Base-by-base conservation (phyloP, 768 basidiomycete species). In the Kwoniella sp. region DNA sequence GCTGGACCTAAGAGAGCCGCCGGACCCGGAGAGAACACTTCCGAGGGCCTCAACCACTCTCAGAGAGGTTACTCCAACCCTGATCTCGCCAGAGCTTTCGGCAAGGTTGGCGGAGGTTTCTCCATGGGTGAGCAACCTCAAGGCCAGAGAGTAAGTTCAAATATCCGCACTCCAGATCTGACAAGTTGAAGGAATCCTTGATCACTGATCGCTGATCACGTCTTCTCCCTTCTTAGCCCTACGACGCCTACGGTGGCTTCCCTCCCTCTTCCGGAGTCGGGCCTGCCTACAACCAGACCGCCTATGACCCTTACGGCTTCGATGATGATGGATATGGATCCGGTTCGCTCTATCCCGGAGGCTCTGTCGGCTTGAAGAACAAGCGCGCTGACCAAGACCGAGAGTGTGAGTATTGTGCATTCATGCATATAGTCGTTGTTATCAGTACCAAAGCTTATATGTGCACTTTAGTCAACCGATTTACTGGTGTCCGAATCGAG, bases 401-500 rank as follows among this genome's bases (percentile, higher is more conserved):
- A 71, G 88, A 91, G 84, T 92, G 85, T 88, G 77, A 74, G 83
- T 76, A 33, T 48, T 17, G 5, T 13, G 6, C 37, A 46, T 6
- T 33, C 33, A 12, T 6, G 33, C 33, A 13, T 33, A 6, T 33
- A 33, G n/a, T n/a, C n/a, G n/a, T n/a, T n/a, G n/a, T n/a, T n/a
- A n/a, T n/a, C n/a, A n/a, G n/a, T n/a, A n/a, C n/a, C n/a, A n/a
- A n/a, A n/a, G n/a, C n/a, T n/a, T n/a, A n/a, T n/a, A n/a, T n/a
- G n/a, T n/a, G n/a, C n/a, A 30, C 56, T 49, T 0, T 58, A 93
- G 93, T 94, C 81, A 99, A 99, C 82, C 89, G 96, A 5, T 99
- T 97, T 78, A 89, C 95, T 29, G 95, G 95, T 7, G 94, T 92
- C 29, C 88, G 93, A 47, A 84, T 99, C 58, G 96, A 99, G 77